Percentiles rank a stretch among this genome's conserved stretches.
These are phyloP conservation scores for Fusarium anguioides DNA, from an alignment of 2,329 filamentous ascomycete genomes.

Conservation along the genomic window DNA sequence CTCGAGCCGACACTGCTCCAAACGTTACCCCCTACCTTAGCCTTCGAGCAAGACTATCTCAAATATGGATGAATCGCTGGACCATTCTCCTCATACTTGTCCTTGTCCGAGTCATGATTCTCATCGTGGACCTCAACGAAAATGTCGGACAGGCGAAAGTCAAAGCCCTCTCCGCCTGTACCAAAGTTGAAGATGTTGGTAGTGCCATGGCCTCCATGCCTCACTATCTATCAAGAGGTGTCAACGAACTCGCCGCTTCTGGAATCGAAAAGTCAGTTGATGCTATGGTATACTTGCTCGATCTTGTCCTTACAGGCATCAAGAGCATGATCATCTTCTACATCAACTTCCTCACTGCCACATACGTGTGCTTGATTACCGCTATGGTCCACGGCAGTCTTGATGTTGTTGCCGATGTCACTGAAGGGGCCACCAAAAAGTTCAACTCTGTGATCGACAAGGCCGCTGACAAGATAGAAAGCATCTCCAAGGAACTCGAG, in stretches of 20 bases:
- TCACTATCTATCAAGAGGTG: slow-evolving; percentile 88
- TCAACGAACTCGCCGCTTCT: slow-evolving; percentile 85
- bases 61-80: slow-evolving; percentile 98
- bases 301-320: slow-evolving; percentile 82
- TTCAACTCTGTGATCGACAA: slow-evolving; percentile 63
- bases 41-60: slow-evolving; percentile 87
- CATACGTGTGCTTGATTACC: slow-evolving; percentile 89
- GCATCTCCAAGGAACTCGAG: slow-evolving; percentile 62
- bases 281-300: slow-evolving; percentile 81
- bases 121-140: slow-evolving; percentile 76
- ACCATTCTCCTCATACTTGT: slow-evolving; percentile 89
- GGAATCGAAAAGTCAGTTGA: slow-evolving; percentile 84
- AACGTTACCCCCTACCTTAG: slow-evolving; percentile 91
- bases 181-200: slow-evolving; percentile 90
- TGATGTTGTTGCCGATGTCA: slow-evolving; percentile 68
- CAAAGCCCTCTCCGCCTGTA: slow-evolving; percentile 89
- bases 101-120: slow-evolving; percentile 81
- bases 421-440: slow-evolving; percentile 63
- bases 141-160: slow-evolving; percentile 80
- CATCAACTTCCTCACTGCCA: slow-evolving; percentile 90
- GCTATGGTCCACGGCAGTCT: slow-evolving; percentile 84
- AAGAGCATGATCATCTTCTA: slow-evolving; percentile 91
- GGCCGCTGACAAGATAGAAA: slow-evolving; percentile 70
- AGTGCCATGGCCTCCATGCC: slow-evolving; percentile 99
- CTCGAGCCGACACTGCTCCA: slow-evolving; percentile 68